Conservation (phyloP, 805 yeast genomes). For the Metschnikowia drakensbergensis region DNA sequence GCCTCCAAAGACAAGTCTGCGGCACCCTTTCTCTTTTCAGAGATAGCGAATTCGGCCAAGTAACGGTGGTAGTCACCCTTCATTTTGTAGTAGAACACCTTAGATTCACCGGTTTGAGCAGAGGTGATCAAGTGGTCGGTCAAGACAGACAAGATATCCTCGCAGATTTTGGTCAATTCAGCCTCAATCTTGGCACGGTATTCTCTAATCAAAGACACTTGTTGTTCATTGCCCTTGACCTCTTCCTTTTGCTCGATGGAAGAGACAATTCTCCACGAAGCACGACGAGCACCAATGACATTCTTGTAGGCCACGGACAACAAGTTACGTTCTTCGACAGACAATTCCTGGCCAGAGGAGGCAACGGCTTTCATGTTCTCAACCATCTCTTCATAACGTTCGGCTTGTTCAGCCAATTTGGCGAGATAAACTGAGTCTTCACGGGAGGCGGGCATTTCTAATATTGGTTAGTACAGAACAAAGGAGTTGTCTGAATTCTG, state of each 20-base stretch:
- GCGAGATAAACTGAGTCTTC: slow-evolving; percentile 98
- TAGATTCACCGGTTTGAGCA: slow-evolving; percentile 95
- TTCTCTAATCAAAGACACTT: slow-evolving; percentile 84
- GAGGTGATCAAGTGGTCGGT: slow-evolving; percentile 87
- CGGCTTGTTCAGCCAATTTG: slow-evolving; percentile 98
- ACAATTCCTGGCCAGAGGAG: slow-evolving; percentile 88
- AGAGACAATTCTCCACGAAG: slow-evolving; percentile 98
- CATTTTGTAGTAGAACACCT: slow-evolving; percentile 98
- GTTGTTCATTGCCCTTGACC: slow-evolving; percentile 89
- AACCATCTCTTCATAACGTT: slow-evolving; percentile 99
- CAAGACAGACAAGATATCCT: slow-evolving; percentile 85
- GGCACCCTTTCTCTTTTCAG: slow-evolving; percentile 88
- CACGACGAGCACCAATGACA: slow-evolving; percentile 98
- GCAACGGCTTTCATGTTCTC: slow-evolving; percentile 98
- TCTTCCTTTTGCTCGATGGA: slow-evolving; percentile 98
- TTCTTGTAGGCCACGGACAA: slow-evolving; percentile 97
- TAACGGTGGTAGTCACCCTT: slow-evolving; percentile 99
- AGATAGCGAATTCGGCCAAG: slow-evolving; percentile 92
- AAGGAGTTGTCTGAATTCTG: slow-evolving; percentile 1
- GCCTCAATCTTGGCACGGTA: slow-evolving; percentile 93
- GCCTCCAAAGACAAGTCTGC: slow-evolving; percentile 92
- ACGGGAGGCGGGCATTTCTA: slow-evolving; percentile 72
- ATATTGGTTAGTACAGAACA: slow-evolving; percentile 14
- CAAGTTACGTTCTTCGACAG: slow-evolving; percentile 96
- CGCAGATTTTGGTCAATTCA: slow-evolving; percentile 90